Base-by-base conservation (phyloP, 2,329 filamentous ascomycete species). In the Parasarocladium wereldwijsianum region DNA sequence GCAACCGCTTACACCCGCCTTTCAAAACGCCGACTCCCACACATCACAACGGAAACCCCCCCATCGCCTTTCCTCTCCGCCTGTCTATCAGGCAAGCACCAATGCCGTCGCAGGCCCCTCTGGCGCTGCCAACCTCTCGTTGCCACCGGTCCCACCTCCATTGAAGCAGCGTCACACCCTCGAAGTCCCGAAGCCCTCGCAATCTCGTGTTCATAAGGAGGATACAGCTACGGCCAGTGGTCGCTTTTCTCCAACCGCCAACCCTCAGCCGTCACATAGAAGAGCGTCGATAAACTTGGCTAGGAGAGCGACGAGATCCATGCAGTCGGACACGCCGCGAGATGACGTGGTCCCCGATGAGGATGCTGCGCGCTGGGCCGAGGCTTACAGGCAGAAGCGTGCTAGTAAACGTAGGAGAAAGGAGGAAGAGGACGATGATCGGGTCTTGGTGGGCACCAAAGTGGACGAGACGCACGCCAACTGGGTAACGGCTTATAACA, bases 401-500 rank as follows among this genome's bases (percentile, higher is more conserved):
- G 86, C 86, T 6, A 92, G 79, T 52, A 90, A 86, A 60, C 70
- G 81, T 49, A 80, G 74, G 52, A 69, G 76, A 42, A 79, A 76
- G 46, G 86, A 94, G 38, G 79, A 77, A 38, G 78, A 94, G 42
- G 85, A 94, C 40, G 90, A 96, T 36, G 87, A 96, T 44, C 74
- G 86, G 37, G 87, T 98, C 8, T 69, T 96, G 18, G 86, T 98
- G 12, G 90, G 90, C 35, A 98, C 84, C 34, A 96, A 94, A 58
- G 90, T 98, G 31, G 90, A 98, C 50, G 86, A 96, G 60, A 81
- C 83, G 45, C 90, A 98, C 52, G 81, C 84, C 41, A 96, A 96
- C 54, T 98, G 82, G 76, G 85, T 93, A 25, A 94, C 85, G 2
- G 90, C 90, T 35, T 98, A 98, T 62, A 98, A 98, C 56, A 98